Evolutionary conservation across 306 rosid genomes (phyloP).

Genomic region (Morella rubra): DNA sequence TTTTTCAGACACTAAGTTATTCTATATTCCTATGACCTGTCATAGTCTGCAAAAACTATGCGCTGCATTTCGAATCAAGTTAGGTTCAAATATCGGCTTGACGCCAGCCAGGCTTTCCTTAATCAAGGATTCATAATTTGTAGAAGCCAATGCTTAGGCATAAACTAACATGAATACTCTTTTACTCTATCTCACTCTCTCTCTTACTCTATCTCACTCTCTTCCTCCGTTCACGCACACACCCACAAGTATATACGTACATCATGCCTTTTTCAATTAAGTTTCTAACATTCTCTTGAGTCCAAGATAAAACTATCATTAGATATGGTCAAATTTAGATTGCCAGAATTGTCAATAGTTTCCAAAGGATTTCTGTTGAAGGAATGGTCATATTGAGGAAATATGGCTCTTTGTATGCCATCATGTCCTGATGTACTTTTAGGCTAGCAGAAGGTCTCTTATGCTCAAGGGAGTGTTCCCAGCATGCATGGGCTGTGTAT

Average conservation of each 20-base stretch:
- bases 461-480: not conserved
- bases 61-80: not conserved
- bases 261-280: no score
- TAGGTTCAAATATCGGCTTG: not conserved
- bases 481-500: not conserved
- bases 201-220: not conserved
- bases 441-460: not conserved
- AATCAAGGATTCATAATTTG: no score
- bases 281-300: not conserved
- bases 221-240: no score
- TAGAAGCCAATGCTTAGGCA: no score
- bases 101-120: not conserved
- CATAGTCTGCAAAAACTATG: not conserved
- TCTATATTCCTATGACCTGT: not conserved
- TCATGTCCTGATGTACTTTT: constrained; percentile 16
- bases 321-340: not conserved
- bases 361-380: not conserved
- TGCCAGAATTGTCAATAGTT: not conserved
- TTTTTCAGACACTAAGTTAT: not conserved
- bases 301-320: not conserved
- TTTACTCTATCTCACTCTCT: not conserved
- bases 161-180: not conserved
- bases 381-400: not conserved
- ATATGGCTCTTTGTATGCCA: constrained; percentile 13
- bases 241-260: no score